Base-by-base conservation (phyloP, 345 rosid species). In the Diplotaxis tenuifolia region DNA sequence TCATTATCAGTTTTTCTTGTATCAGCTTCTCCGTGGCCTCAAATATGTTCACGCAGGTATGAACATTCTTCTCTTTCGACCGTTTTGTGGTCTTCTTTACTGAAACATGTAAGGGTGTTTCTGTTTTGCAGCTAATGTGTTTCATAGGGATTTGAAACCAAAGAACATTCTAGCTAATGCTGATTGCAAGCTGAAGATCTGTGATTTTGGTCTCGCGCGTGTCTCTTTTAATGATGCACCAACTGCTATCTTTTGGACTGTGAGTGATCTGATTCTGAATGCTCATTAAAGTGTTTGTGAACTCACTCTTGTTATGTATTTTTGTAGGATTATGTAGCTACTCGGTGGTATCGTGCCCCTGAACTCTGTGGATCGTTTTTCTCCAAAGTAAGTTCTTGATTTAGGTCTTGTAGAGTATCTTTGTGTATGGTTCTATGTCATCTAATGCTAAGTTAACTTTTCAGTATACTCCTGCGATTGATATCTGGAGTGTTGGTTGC, bases 121-220 rank as follows among this genome's bases (percentile, higher is more conserved):
- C n/a, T n/a, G n/a, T n/a, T n/a, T n/a, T n/a, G n/a, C 28, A 90
- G 97, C 97, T 8, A 93, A 93, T 83, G 98, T 93, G 54, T 93
- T 90, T 75, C 98, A 91, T 68, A 84, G 98, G 54, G 98, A 93
- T 83, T 78, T 93, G 12, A 93, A 93, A 81, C 98, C 98, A 0
- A 93, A 91, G 74, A 93, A 91, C 70, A 93, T 93, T 78, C 80
- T 93, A 65, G 98, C 98, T 18, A 93, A 93, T 83, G 97, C 97
- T 3, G 96, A 93, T 76, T 93, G 97, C 82, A 93, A 91, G 77
- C 92, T 93, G 70, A 93, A 93, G 88, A 84, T 93, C 34, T 93
- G 98, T 83, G 98, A 93, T 83, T 93, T 93, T 83, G 98, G 98
- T n/a, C 96, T 93, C 2, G 98, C 97, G 36, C 84, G 98, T 75